Evolutionary conservation across 306 rosid genomes (phyloP), one percentile per base, ranked within the genome.

Genomic region (Castanospermum australe): DNA sequence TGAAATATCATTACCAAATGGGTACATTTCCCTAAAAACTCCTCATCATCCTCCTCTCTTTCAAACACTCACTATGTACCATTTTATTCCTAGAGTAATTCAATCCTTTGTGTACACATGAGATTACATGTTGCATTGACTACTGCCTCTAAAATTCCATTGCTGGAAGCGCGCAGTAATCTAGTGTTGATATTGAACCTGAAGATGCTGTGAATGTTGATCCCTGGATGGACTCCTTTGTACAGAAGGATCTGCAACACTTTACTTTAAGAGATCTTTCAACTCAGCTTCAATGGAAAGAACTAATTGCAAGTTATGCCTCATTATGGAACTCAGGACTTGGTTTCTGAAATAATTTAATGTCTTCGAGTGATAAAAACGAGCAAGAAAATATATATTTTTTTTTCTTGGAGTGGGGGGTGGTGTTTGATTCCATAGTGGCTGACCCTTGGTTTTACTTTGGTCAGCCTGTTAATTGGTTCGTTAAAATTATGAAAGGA

Each of bases 21-120:
- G 84, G 84, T 95, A 84, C 99, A 93, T 76, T 95, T 95, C 86
- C 91, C 99, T 20, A 95, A 95, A 94, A 97, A n/a, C n/a, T 95
- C 85, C 62, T 70, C 54, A 30, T 9, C 76, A 25, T 62, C 65
- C 41, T 62, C 39, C 62, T 22, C 42, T 79, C 66, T 59, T 73
- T 73, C 63, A 71, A 77, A 17, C 36, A 32, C 76, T 15, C 71
- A 22, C 36, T 55, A n/a, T n/a, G n/a, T n/a, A n/a, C n/a, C n/a
- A n/a, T n/a, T n/a, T n/a, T n/a, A n/a, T n/a, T n/a, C n/a, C n/a
- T n/a, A n/a, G n/a, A n/a, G 39, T 20, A 24, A 59, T 45, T 82
- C 78, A 33, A 52, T 39, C 66, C 24, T 41, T 79, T 25, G 14
- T 38, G 11, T 56, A 60, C 52, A 61, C 6, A 33, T 0, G 2